Evolutionary conservation across 495 filamentous ascomycete species (phyloP).

Genomic region (Talaromyces nanjingensis): DNA sequence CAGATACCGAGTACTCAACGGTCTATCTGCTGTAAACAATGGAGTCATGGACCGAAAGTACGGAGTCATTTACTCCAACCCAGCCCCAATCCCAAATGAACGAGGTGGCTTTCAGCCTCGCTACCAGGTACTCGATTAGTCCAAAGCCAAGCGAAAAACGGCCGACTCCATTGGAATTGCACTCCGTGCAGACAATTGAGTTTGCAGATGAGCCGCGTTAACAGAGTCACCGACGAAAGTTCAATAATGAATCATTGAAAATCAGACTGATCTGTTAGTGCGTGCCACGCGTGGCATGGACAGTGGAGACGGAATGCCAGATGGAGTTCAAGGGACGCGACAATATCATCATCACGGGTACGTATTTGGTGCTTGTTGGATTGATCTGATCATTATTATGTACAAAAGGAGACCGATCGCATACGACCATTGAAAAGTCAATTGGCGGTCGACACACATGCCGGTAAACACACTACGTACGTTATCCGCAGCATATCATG

Average conservation of each 20-base stretch:
- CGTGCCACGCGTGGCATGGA: background rate
- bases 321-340: background rate
- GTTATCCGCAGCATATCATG: background rate
- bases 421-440: background rate
- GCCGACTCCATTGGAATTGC: background rate
- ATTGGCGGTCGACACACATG: background rate
- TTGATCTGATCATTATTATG: background rate
- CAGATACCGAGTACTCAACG: background rate
- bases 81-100: background rate
- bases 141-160: background rate
- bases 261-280: background rate
- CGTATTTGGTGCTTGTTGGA: background rate
- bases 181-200: background rate
- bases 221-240: background rate
- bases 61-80: background rate
- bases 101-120: background rate
- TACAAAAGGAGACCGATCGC: too few species aligned
- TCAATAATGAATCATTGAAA: background rate
- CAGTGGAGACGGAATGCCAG: background rate
- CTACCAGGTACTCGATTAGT: background rate
- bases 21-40: background rate
- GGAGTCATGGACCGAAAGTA: background rate
- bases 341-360: background rate
- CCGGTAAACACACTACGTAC: background rate
- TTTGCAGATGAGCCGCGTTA: background rate